These are phyloP conservation scores for Zygotorulaspora florentina DNA, from an alignment of 805 yeast genomes.

Conservation along the genomic window DNA sequence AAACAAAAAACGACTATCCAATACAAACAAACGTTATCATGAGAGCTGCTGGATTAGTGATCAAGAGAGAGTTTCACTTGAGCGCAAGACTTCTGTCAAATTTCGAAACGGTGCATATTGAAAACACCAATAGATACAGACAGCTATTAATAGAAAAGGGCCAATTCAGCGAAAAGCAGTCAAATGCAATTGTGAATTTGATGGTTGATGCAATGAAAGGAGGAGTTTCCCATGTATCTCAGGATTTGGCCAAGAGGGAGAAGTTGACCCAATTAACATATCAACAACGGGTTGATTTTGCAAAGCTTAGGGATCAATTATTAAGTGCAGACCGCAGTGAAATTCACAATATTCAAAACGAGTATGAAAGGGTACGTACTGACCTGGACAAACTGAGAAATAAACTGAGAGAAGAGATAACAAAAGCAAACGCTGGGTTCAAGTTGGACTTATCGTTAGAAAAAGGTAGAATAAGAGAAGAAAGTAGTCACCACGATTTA, in stretches of 20 bases:
- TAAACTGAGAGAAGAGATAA: constrained; percentile 82
- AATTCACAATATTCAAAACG: constrained; percentile 73
- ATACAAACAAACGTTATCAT: background rate
- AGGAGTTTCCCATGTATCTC: constrained; percentile 69
- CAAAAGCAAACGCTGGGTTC: constrained; percentile 85
- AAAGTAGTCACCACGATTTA: constrained; percentile 84
- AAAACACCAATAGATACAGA: constrained; percentile 70
- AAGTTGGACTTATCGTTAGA: constrained; percentile 87
- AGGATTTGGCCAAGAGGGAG: constrained; percentile 80
- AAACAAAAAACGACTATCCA: background rate
- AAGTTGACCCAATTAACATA: constrained; percentile 79
- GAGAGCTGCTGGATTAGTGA: constrained; percentile 5
- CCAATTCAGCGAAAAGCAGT: constrained; percentile 72
- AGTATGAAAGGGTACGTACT: constrained; percentile 77
- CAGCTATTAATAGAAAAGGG: constrained; percentile 54
- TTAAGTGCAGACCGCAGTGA: constrained; percentile 85
- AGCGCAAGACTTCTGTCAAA: constrained; percentile 7
- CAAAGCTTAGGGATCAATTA: constrained; percentile 87
- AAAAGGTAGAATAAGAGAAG: constrained; percentile 94
- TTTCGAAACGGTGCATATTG: constrained; percentile 42
- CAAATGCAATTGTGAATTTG: constrained; percentile 71
- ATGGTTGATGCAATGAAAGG: constrained; percentile 73
- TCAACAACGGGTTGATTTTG: constrained; percentile 95
- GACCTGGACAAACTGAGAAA: constrained; percentile 85
- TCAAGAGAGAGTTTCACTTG: constrained; percentile 13